Conservation (phyloP, 176 grass and related monocot species). For the Lolium rigidum region DNA sequence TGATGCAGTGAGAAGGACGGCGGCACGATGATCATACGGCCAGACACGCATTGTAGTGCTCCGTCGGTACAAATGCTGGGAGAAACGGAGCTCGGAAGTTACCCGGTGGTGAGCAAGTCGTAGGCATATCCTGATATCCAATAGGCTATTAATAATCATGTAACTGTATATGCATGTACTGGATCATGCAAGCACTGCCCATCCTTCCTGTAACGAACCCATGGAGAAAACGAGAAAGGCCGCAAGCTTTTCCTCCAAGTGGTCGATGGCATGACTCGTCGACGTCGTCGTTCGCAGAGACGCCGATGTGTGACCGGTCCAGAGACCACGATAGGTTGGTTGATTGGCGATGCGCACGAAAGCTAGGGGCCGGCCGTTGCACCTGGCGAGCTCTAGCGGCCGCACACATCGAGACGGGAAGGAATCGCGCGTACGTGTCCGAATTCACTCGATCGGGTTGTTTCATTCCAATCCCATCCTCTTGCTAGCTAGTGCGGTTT, state of each 20-base stretch:
- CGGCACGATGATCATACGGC: too few relatives aligned
- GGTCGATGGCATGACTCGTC: background rate
- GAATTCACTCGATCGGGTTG: background rate
- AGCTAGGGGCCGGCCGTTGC: background rate
- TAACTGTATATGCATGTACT: too few relatives aligned
- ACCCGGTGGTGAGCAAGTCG: too few relatives aligned
- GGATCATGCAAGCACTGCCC: too few relatives aligned
- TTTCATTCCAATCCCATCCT: background rate
- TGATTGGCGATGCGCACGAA: background rate
- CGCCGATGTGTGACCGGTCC: background rate
- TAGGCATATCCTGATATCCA: too few relatives aligned
- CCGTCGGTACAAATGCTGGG: too few relatives aligned
- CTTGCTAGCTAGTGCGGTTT: too few relatives aligned
- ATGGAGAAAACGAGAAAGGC: background rate
- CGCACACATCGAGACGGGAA: background rate
- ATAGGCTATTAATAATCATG: too few relatives aligned
- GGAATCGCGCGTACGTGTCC: background rate
- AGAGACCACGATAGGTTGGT: background rate
- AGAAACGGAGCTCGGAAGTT: too few relatives aligned
- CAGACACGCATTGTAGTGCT: too few relatives aligned
- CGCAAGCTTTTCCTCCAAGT: background rate
- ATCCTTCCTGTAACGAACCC: conserved; percentile 19
- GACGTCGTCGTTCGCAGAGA: background rate
- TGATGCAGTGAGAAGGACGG: too few relatives aligned
- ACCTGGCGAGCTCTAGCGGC: conserved; percentile 46